Base-by-base conservation (phyloP, 2,329 filamentous ascomycete species). In the Cercospora nicotianae region DNA sequence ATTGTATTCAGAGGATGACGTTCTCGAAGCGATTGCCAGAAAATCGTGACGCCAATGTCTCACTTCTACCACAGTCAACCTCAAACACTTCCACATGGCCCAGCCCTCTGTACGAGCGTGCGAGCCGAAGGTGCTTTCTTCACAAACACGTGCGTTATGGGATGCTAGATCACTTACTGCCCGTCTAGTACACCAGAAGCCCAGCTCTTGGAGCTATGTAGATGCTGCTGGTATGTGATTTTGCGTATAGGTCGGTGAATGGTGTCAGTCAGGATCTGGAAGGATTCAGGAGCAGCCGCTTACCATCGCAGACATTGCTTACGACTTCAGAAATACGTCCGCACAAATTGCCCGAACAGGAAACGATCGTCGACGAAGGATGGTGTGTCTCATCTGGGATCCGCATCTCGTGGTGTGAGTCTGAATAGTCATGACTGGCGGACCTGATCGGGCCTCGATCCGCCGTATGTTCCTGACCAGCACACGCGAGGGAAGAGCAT, bases 11-110 rank as follows among this genome's bases (percentile, higher is more conserved):
- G 26, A 58, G 55, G 28, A 33, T 33, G 30, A 36, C 31, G 55
- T 36, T 31, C 30, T 59, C 55, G 55, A 20, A 33, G 7, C 16
- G 30, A n/a, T 20, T 31, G 28, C 18, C 28, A 59, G 31, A 18
- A 59, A 12, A 30, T 59, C 55, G 28, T 59, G 55, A 59, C 55
- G 31, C 55, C 55, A 36, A 59, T 36, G 55, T 59, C 55, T 59
- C 30, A 59, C 16, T 13, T 23, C 2, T 16, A 59, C 30, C 55
- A 59, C 55, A 18, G 55, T 4, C 55, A 9, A 20, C 9, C 55
- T 59, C 28, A 36, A 59, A 59, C 55, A 36, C n/a, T 8, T 33
- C 30, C 55, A 59, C 55, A 36, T 12, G 28, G 28, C 26, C 48
- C 55, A 33, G 28, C 55, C 23, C 6, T 5, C 33, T 12, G 18